Evolutionary conservation across 176 grass and related monocot species (phyloP).

Genomic region (Oryza nivara): DNA sequence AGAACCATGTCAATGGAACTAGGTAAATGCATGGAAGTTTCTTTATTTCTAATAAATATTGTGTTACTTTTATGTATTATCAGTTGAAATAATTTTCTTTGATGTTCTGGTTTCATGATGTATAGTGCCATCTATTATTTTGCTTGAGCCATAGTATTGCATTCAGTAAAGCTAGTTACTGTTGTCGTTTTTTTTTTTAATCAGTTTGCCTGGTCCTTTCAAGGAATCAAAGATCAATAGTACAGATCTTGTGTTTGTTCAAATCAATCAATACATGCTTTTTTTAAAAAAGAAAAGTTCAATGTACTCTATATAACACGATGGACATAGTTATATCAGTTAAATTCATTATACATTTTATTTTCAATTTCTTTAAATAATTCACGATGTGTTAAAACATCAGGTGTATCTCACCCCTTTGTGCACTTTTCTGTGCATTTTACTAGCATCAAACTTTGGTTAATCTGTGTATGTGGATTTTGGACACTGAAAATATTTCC

Average conservation of each 20-base stretch:
- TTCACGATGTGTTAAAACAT: background rate
- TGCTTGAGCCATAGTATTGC: slow-evolving; percentile 4
- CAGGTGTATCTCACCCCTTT: background rate
- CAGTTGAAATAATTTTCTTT: slow-evolving; percentile 26
- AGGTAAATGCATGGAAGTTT: slow-evolving; percentile 55
- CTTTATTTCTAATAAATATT: background rate
- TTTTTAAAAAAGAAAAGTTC: background rate
- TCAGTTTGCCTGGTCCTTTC: background rate
- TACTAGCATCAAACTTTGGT: background rate
- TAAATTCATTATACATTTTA: background rate
- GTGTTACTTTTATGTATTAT: background rate
- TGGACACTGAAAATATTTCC: background rate
- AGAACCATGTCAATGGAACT: slow-evolving; percentile 87
- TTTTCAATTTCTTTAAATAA: slow-evolving; percentile 3
- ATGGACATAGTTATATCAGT: background rate
- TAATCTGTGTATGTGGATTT: slow-evolving; percentile 2
- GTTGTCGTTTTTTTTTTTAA: background rate
- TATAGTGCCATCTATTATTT: slow-evolving; percentile 10
- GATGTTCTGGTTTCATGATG: background rate
- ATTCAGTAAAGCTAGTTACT: slow-evolving; percentile 19
- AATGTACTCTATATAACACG: background rate
- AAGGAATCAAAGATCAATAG: slow-evolving; percentile 36
- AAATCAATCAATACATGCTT: slow-evolving; percentile 5
- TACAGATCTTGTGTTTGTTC: background rate
- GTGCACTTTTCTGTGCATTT: background rate